These are phyloP conservation scores for Lophiostoma macrostomum DNA, from an alignment of 495 filamentous ascomycete genomes.

Conservation along the genomic window DNA sequence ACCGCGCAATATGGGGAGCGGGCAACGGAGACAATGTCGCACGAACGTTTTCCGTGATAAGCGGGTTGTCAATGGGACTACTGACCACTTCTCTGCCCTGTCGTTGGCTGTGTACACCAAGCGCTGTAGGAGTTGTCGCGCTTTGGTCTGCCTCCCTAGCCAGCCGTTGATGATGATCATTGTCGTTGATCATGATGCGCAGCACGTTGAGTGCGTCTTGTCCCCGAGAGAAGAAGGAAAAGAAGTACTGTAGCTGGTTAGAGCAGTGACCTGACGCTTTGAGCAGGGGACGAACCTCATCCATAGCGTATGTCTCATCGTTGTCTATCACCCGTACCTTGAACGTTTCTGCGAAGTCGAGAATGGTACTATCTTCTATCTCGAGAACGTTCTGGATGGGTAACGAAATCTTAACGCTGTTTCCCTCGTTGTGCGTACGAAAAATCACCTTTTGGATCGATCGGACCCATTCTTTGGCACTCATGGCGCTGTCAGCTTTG, in stretches of 20 bases:
- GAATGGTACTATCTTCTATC: slow-evolving; percentile 85
- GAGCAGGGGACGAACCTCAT: slow-evolving; percentile 64
- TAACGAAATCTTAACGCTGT: slow-evolving; percentile 93
- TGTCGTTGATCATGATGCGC: slow-evolving; percentile 67
- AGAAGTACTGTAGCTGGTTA: slow-evolving; percentile 71
- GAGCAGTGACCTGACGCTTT: slow-evolving; percentile 3
- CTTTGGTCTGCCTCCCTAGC: not conserved
- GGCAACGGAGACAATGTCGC: slow-evolving; percentile 60
- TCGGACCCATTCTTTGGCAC: slow-evolving; percentile 97
- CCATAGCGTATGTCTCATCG: slow-evolving; percentile 88
- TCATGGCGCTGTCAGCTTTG: slow-evolving; percentile 80
- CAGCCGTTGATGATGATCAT: slow-evolving; percentile 37
- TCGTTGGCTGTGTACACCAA: not conserved
- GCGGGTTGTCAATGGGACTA: slow-evolving; percentile 44
- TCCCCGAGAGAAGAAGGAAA: slow-evolving; percentile 87
- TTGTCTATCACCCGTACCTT: slow-evolving; percentile 90
- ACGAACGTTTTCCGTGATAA: slow-evolving; percentile 59
- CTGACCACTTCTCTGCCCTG: not conserved
- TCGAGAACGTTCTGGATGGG: slow-evolving; percentile 88
- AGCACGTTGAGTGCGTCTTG: slow-evolving; percentile 81
- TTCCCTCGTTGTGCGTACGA: slow-evolving; percentile 90
- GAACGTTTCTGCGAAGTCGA: slow-evolving; percentile 90
- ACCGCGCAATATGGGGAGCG: slow-evolving; percentile 33
- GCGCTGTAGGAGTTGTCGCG: slow-evolving; percentile 1
- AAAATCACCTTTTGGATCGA: slow-evolving; percentile 93